Base-by-base conservation (phyloP, 1,139 yeast species). In the Diutina sp. region DNA sequence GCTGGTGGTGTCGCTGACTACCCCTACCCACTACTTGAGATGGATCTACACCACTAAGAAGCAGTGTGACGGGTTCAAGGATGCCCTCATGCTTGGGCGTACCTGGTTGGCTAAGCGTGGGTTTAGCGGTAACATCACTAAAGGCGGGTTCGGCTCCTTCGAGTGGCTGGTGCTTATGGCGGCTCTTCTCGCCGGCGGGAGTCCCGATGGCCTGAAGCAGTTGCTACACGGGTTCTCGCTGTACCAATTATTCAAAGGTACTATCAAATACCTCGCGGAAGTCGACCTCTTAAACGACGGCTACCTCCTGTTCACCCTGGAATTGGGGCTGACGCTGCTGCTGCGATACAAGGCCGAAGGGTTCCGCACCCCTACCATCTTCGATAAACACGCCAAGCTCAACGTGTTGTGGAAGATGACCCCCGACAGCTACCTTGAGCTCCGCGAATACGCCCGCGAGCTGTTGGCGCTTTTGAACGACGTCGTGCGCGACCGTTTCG, bases 41-140 rank as follows among this genome's bases (percentile, higher is more conserved):
- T 87, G 80, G 64, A 72, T 91, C 54, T 89, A 90, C 69, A 83
- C 88, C 45, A 79, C 87, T 44, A 85, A 86, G 63, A 87, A 87
- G 65, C 74, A 85, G 8, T 82, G 96, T 2, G 91, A 86, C 59
- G 83, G 90, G n/a, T 93, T 90, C 69, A 82, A 81, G 62, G 96
- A 91, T 64, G 98, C 99, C 1, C 85, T 93, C 61, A 80, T 85
- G 16, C 75, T 93, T 56, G 97, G 97, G 3, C 79, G 91, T 62
- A 73, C 93, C 59, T 93, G 99, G 99, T 76, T 93, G 51, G 79
- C 82, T 57, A 98, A 93, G 70, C 78, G 96, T 61, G 96, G 96
- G 0, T 82, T 90, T 59, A 77, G 81, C 6, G 83, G 96, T 0
- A 72, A 79, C 29, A 63, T 83, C 46, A 74, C 79, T 46, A 74